Evolutionary conservation across 495 filamentous ascomycete species (phyloP), one percentile per base, ranked within the genome.

Genomic region (Parathielavia appendiculata): DNA sequence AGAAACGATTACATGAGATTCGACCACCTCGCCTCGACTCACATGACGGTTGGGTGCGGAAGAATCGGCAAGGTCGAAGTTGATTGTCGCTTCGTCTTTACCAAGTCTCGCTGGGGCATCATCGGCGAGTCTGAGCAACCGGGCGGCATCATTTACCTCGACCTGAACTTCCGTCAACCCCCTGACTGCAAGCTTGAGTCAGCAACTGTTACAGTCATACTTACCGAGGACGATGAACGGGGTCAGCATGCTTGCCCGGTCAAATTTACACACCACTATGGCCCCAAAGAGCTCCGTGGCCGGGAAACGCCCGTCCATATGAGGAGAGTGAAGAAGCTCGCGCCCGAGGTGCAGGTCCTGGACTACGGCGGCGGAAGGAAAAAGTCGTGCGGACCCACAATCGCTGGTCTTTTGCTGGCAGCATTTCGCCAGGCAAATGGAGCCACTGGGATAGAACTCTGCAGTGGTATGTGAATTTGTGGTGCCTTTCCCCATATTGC

Each of bases 71-170:
- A 64, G 17, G 56, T 66, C 17, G 54, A 68, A 20, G 59, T 72
- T 16, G 67, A 71, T 9, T 72, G 69, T 48, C 62, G 60, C 11
- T 74, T 74, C 49, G 35, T 62, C 1, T 74, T 69, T 54, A 60
- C 60, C 12, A 66, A 70, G 58, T 71, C 69, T 12, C 62, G 48
- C 43, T 74, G 70, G 71, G 71, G 71, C 14, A 58, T 69, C 11
- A 19, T 74, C 10, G 64, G 64, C 0, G 47, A 35, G 7, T 43
- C 60, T 16, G 50, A 58, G 41, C 65, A 67, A 22, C 68, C 69
- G 14, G 71, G 58, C 6, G 71, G 71, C 20, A 66, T 74, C 30
- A 34, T 74, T 32, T 74, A 69, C 46, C 47, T 74, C 2, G 70
- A 74, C 17, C 32, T 74, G 12, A 57, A 58, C 10, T 30, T 74